Evolutionary conservation across 805 yeast genomes (phyloP).

Genomic region (Candida loeiensis): DNA sequence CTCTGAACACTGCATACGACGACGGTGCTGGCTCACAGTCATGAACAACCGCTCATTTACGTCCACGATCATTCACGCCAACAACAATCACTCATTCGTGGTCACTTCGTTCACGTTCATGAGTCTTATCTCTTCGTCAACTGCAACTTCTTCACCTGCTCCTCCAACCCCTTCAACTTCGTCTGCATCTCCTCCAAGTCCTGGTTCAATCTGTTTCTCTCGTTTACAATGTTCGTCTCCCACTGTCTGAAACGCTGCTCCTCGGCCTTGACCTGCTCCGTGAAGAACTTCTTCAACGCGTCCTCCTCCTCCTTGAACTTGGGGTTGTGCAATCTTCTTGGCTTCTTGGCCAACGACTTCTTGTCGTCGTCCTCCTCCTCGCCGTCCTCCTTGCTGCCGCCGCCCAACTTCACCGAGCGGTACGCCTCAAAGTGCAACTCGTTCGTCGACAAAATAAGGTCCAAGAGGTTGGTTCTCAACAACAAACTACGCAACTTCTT

Average conservation of each 20-base stretch:
- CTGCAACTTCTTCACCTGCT: slow-evolving; percentile 62
- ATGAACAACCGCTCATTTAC: too few relatives aligned
- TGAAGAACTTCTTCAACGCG: slow-evolving; percentile 86
- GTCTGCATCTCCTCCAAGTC: slow-evolving; percentile 88
- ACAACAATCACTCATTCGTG: too few relatives aligned
- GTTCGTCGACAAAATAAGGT: slow-evolving; percentile 73
- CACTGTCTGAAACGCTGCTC: slow-evolving; percentile 97
- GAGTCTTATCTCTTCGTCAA: slow-evolving; percentile 26
- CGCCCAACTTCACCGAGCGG: slow-evolving; percentile 66
- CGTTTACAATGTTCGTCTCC: slow-evolving; percentile 95
- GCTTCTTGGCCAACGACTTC: slow-evolving; percentile 37
- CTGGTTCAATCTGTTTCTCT: slow-evolving; percentile 88
- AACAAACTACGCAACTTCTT: slow-evolving; percentile 74
- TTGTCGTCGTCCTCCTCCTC: slow-evolving; percentile 19
- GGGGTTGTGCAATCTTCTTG: slow-evolving; percentile 70
- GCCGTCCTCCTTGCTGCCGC: slow-evolving; percentile 24
- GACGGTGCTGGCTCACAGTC: too few relatives aligned
- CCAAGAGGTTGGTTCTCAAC: slow-evolving; percentile 80
- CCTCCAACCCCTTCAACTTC: slow-evolving; percentile 70
- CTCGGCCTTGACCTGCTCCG: slow-evolving; percentile 93
- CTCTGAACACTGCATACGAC: too few relatives aligned
- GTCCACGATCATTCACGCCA: too few relatives aligned
- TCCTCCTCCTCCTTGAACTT: slow-evolving; percentile 96
- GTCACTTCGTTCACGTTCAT: neutral
- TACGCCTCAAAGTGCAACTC: slow-evolving; percentile 78